Evolutionary conservation across 1,284 basidiomycete species (phyloP), one percentile per base, ranked within the genome.

Genomic region (Apiotrichum gracile): DNA sequence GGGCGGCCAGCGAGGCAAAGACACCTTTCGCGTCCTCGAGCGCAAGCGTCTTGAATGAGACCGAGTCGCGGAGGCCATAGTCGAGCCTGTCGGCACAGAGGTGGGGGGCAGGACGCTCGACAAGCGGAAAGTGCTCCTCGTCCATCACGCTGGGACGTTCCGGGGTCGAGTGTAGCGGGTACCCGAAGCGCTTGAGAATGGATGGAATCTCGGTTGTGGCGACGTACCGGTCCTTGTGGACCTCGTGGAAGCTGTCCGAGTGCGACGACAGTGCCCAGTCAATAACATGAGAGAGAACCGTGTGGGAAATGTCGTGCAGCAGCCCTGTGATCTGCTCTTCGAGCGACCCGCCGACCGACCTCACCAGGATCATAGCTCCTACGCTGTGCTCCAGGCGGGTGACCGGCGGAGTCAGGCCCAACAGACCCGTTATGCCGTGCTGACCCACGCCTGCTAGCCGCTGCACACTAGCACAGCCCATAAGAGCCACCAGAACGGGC

Each of bases 81-180:
- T 59, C 57, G 21, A 59, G 57, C 12, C 57, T 19, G 45, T 59
- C 57, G 3, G 57, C 57, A 33, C 57, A 59, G 21, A 59, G 48
- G 24, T 33, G 48, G 3, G 57, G 57, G 13, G 57, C 48, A 5
- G 38, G 35, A 6, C 46, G 51, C 38, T 59, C 57, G 12, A 59
- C 57, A 12, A 59, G 54, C 13, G 40, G 40, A n/a, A 47, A 59
- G 5, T 22, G 27, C 35, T 59, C 57, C 25, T 59, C 57, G n/a
- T 59, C 51, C 5, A 59, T 31, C 14, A 55, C 51, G 16, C 29
- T 33, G 22, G 38, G 13, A 6, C 25, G 13, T 4, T 29, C 26
- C 0, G 43, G 27, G 1, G 54, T 38, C 5, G 47, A 48, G 48
- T 47, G 40, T 10, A 10, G 1, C 2, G 22, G 24, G 31, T 33